Evolutionary conservation across 305 asterid genomes (phyloP).

Genomic region (Fraxinus xanthoxyloides): DNA sequence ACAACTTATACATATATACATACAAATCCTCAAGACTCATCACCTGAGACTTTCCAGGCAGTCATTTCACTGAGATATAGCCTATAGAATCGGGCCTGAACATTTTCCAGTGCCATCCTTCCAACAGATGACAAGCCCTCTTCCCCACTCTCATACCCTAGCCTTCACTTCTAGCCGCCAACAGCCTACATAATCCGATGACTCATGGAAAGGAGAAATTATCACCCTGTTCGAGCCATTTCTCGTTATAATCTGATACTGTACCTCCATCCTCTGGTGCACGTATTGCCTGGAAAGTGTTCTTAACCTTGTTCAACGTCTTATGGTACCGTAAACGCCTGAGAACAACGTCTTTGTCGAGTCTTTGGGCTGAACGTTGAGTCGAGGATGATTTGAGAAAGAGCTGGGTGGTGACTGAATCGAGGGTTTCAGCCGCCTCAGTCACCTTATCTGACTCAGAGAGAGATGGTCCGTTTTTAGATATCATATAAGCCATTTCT

Average conservation of each 20-base stretch:
- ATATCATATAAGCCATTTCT: constrained; percentile 45
- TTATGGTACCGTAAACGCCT: constrained; percentile 61
- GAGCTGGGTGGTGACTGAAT: constrained; percentile 44
- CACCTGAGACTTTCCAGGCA: background rate
- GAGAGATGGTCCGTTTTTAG: constrained; percentile 31
- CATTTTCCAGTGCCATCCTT: background rate
- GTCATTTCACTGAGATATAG: background rate
- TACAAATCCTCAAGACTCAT: background rate
- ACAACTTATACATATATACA: background rate
- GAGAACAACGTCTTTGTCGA: constrained; percentile 54
- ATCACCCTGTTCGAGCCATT: constrained; percentile 54
- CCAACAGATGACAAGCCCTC: background rate
- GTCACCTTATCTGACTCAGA: constrained; percentile 21
- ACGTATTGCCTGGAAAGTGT: constrained; percentile 29
- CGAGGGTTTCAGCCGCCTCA: constrained; percentile 2
- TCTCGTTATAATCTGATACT: constrained; percentile 26
- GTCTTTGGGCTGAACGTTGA: constrained; percentile 24
- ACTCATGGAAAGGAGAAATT: constrained; percentile 33
- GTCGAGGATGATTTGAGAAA: constrained; percentile 36
- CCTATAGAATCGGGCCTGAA: background rate
- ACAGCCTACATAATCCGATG: background rate
- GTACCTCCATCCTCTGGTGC: constrained; percentile 11
- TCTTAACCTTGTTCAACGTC: constrained; percentile 44
- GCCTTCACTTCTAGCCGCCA: background rate
- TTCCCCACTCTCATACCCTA: background rate